Evolutionary conservation across 352 stramenopile genomes (phyloP).

Genomic region (Peronospora farinosa): DNA sequence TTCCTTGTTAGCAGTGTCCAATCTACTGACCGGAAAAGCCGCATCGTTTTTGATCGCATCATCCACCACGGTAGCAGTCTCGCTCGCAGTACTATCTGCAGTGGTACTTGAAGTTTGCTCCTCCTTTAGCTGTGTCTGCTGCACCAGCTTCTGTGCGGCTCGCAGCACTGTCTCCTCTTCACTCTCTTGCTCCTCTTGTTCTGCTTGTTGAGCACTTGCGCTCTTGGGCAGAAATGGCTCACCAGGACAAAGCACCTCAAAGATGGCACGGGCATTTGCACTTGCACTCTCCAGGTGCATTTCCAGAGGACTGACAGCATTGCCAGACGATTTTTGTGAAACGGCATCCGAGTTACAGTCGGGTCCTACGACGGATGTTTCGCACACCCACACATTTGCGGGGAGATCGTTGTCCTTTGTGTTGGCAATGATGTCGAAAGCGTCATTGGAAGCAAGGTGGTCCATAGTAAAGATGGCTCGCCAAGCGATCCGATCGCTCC

Average conservation of each 20-base stretch:
- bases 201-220: conserved; percentile 15
- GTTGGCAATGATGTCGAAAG: conserved; percentile 2
- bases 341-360: neutral
- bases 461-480: conserved; percentile 61
- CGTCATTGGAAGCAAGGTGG: conserved; percentile 26
- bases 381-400: conserved; percentile 44
- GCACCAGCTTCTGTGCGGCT: conserved; percentile 39
- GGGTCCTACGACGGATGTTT: conserved; percentile 26
- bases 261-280: conserved; percentile 39
- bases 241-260: conserved; percentile 32
- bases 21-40: neutral
- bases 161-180: conserved; percentile 56
- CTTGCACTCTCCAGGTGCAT: conserved; percentile 58
- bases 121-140: conserved; percentile 1
- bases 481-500: conserved; percentile 41
- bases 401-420: conserved; percentile 30
- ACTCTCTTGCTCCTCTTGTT: conserved; percentile 45
- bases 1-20: neutral
- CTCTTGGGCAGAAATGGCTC: conserved; percentile 30
- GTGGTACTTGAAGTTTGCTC: neutral
- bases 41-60: neutral
- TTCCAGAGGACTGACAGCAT: conserved; percentile 36
- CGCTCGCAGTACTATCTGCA: neutral
- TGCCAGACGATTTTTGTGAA: neutral
- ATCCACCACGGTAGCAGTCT: neutral